Evolutionary conservation across 1,139 yeast species (phyloP), one percentile per base, ranked within the genome.

Genomic region (Sugiyamaella xylanicola): DNA sequence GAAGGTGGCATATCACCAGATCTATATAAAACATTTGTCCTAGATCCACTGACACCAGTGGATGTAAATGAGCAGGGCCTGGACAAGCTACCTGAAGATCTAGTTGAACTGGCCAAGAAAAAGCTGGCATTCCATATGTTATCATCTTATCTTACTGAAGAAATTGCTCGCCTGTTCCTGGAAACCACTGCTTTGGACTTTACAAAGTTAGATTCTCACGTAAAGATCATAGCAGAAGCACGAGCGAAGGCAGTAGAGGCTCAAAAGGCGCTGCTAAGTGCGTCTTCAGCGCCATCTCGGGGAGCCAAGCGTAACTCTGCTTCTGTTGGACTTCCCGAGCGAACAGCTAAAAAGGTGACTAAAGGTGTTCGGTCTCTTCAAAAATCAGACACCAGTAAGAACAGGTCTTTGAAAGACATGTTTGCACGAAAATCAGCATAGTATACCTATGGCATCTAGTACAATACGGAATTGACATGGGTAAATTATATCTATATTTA

Each of bases 41-140:
- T 48, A 3, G 61, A 60, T 16, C 62, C 63, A 13, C 57, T 72
- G n/a, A 57, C 62, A 4, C 69, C 72, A 2, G 57, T 61, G 2
- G 64, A 68, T 36, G 59, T 64, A 7, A 63, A 56, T 13, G 58
- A 51, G 15, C 37, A 40, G 19, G n/a, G n/a, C n/a, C n/a, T n/a
- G n/a, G 46, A 48, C 17, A 53, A 57, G n/a, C 57, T 67, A 8
- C 66, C 67, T 17, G 62, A 58, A 3, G 64, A 59, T 2, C 57
- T 71, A 25, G 48, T 56, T 4, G 50, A 51, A 5, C 55, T 51
- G 17, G 74, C 69, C 3, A 54, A 59, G 3, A 45, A 54, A 17
- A 62, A 62, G 51, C 60, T 67, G 7, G 74, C 72, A 2, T 55
- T 64, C 46, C 56, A 60, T 16, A 60, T 73, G 25, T 49, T 73